A percentile compares a stretch with the other conserved stretches of the same genome.
phyloP scores from a whole-genome alignment of 2,329 filamentous ascomycete genomes.

The Chalaropsis thielavioides region DNA sequence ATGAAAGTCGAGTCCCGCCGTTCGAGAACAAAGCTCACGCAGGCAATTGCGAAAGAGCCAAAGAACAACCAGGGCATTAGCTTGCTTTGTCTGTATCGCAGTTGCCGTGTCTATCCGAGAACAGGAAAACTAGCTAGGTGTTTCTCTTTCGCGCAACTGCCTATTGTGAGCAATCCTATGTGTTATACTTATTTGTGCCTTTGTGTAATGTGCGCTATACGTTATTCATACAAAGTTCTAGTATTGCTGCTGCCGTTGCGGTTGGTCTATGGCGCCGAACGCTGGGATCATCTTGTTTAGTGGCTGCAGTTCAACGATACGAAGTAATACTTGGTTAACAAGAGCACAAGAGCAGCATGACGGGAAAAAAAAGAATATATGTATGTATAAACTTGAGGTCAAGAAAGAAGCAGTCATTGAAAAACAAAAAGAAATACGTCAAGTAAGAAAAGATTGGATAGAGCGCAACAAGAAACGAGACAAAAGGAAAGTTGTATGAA shows the following conservation, averaged over 20 bases:
- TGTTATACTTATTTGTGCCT: no score
- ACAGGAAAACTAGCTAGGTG: no score
- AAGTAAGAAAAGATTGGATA: not conserved
- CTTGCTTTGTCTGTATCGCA: not conserved
- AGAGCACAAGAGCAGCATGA: no score
- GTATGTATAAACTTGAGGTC: not conserved
- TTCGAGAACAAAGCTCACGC: not conserved
- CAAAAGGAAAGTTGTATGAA: not conserved
- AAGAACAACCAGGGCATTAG: not conserved
- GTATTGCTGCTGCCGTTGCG: no score
- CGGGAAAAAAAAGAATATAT: not conserved
- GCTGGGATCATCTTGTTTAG: no score
- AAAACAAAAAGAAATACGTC: not conserved
- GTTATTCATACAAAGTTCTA: no score
- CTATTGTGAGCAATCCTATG: no score
- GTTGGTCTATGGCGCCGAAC: no score
- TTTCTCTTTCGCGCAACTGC: no score
- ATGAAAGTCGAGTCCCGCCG: not conserved
- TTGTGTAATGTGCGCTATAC: no score
- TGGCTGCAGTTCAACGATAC: no score
- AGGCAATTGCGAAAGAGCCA: not conserved
- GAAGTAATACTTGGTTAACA: no score
- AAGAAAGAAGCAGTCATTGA: not conserved
- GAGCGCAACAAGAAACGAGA: constrained; percentile 3
- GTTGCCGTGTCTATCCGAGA: not conserved